phyloP scores from a whole-genome alignment of 1,284 basidiomycete genomes.

The Ceratobasidium sp. region DNA sequence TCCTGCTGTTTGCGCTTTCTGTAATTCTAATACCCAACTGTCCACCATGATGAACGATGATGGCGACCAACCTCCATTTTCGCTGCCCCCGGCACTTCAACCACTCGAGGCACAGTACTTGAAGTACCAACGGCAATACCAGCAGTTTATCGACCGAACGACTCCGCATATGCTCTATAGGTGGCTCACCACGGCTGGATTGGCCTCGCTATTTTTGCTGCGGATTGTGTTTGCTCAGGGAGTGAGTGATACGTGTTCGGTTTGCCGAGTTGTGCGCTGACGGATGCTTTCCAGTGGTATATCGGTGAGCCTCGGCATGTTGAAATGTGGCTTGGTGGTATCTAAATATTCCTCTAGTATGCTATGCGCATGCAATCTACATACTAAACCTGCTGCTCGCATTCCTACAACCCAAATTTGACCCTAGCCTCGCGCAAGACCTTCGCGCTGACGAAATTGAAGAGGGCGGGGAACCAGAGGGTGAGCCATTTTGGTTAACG shows the following conservation, averaged over 20 bases:
- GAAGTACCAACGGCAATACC: constrained; percentile 64
- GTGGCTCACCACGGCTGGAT: constrained; percentile 81
- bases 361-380: constrained; percentile 90
- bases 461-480: constrained; percentile 74
- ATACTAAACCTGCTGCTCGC: constrained; percentile 88
- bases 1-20: not conserved
- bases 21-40: not conserved
- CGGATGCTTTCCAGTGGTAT: constrained; percentile 72
- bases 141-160: constrained; percentile 85
- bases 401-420: constrained; percentile 93
- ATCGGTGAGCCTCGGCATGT: constrained; percentile 64
- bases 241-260: constrained; percentile 60
- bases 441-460: constrained; percentile 94
- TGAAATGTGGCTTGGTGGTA: not conserved
- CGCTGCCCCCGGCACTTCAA: constrained; percentile 38
- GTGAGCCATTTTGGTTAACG: constrained; percentile 57
- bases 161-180: constrained; percentile 89
- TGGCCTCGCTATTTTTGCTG: constrained; percentile 82
- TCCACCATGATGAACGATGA: constrained; percentile 38
- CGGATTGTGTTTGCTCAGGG: constrained; percentile 90
- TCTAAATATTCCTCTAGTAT: constrained; percentile 54
- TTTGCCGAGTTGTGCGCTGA: constrained; percentile 39
- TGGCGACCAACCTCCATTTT: constrained; percentile 24
- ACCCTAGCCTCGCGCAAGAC: constrained; percentile 93
- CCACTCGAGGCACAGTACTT: constrained; percentile 39